These are phyloP conservation scores for Darksidea phi DNA, from an alignment of 495 filamentous ascomycete genomes.

Conservation along the genomic window DNA sequence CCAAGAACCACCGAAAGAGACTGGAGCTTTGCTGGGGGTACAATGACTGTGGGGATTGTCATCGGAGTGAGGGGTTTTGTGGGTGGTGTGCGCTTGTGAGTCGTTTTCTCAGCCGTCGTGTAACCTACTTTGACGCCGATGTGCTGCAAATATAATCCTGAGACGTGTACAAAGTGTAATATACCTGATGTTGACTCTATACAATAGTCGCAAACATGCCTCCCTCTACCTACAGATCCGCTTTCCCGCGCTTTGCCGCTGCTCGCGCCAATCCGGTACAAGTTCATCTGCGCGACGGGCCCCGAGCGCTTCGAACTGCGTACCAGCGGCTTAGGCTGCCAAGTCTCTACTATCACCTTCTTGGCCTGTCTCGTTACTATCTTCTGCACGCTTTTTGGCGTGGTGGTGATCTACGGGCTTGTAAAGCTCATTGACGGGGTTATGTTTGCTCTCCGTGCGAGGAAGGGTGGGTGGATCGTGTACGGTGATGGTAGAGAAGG, in stretches of 20 bases:
- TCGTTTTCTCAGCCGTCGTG: conserved; percentile 13
- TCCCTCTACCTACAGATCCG: conserved; percentile 46
- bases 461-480: conserved; percentile 29
- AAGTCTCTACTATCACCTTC: conserved; percentile 52
- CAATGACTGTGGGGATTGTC: conserved; percentile 35
- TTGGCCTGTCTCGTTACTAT: conserved; percentile 47
- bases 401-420: conserved; percentile 39
- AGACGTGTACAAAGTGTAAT: background rate
- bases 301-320: conserved; percentile 57
- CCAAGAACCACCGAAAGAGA: conserved; percentile 27
- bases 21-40: conserved; percentile 33
- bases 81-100: conserved; percentile 59
- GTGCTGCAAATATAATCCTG: background rate
- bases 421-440: conserved; percentile 37
- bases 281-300: conserved; percentile 50
- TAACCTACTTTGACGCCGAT: background rate
- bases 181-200: background rate
- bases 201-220: conserved; percentile 52
- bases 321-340: conserved; percentile 51
- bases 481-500: conserved; percentile 20
- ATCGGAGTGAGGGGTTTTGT: conserved; percentile 41
- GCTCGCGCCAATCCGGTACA: conserved; percentile 48
- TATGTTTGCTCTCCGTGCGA: conserved; percentile 30
- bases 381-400: conserved; percentile 41
- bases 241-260: conserved; percentile 44